These are phyloP conservation scores for Macrolepiota fuliginosa DNA, from an alignment of 768 basidiomycete genomes.

Conservation along the genomic window DNA sequence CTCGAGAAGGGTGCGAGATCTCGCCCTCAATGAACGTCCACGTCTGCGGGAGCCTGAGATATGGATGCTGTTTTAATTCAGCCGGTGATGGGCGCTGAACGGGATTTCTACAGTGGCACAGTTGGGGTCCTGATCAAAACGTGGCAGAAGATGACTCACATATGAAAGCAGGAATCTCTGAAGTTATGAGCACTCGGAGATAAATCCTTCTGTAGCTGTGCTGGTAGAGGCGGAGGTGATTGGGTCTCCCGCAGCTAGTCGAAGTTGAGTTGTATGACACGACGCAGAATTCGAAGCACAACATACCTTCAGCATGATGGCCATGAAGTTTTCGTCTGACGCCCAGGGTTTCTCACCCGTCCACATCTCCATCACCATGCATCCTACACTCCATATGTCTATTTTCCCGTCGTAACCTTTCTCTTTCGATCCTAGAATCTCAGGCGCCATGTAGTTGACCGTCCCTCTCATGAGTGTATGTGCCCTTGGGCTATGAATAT, in stretches of 20 bases:
- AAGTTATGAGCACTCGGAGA: slow-evolving; percentile 69
- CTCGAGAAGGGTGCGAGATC: slow-evolving; percentile 14
- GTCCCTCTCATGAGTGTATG: slow-evolving; percentile 86
- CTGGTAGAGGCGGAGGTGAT: slow-evolving; percentile 74
- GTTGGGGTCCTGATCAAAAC: not conserved
- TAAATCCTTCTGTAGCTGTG: slow-evolving; percentile 48
- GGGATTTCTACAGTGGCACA: slow-evolving; percentile 50
- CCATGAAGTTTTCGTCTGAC: slow-evolving; percentile 58
- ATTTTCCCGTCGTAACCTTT: slow-evolving; percentile 91
- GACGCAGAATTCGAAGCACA: not conserved
- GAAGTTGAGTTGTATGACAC: not conserved
- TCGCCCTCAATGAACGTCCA: slow-evolving; percentile 40
- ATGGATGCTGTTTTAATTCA: slow-evolving; percentile 63
- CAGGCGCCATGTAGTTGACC: slow-evolving; percentile 96
- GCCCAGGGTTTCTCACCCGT: slow-evolving; percentile 88
- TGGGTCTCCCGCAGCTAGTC: slow-evolving; percentile 63
- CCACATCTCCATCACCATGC: slow-evolving; percentile 95
- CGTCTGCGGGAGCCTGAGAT: slow-evolving; percentile 50
- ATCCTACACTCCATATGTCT: slow-evolving; percentile 96
- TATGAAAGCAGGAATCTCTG: slow-evolving; percentile 71
- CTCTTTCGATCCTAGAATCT: slow-evolving; percentile 65
- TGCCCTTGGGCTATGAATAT: slow-evolving; percentile 56
- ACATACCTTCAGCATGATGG: slow-evolving; percentile 80
- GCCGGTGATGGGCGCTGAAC: slow-evolving; percentile 64
- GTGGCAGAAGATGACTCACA: slow-evolving; percentile 38